Conservation (phyloP, 352 stramenopile species). For the Phytopythium boreale region DNA sequence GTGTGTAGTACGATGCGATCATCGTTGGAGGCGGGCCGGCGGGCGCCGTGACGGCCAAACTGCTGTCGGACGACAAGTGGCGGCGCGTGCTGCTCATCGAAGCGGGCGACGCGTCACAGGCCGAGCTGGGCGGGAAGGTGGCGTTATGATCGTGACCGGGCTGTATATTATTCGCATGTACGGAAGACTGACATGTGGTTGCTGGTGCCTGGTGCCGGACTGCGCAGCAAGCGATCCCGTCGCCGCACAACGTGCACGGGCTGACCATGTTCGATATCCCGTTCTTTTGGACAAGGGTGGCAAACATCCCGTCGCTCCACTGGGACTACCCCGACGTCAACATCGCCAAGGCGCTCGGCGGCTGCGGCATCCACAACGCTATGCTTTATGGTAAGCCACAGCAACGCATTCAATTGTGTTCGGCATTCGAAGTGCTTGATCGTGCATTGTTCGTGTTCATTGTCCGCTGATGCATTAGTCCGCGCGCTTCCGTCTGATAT, state of each 20-base stretch:
- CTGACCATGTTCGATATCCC: constrained; percentile 84
- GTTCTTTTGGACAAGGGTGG: constrained; percentile 83
- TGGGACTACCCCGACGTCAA: constrained; percentile 82
- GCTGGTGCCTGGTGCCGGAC: not conserved
- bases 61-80: constrained; percentile 50
- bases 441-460: not conserved
- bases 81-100: constrained; percentile 67
- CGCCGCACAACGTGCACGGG: constrained; percentile 26
- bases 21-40: constrained; percentile 58
- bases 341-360: constrained; percentile 80
- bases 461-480: constrained; percentile 25
- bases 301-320: constrained; percentile 58
- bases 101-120: constrained; percentile 53
- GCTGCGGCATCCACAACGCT: constrained; percentile 89
- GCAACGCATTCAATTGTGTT: not conserved
- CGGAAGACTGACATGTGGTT: not conserved
- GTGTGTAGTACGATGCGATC: constrained; percentile 52
- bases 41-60: constrained; percentile 48
- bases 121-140: constrained; percentile 50
- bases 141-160: not conserved
- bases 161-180: not conserved
- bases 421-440: not conserved
- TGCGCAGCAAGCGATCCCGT: constrained; percentile 32
- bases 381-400: constrained; percentile 82
- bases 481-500: constrained; percentile 71